Evolutionary conservation across 2,329 filamentous ascomycete species (phyloP).

Genomic region (Aspergillus carbonarius): DNA sequence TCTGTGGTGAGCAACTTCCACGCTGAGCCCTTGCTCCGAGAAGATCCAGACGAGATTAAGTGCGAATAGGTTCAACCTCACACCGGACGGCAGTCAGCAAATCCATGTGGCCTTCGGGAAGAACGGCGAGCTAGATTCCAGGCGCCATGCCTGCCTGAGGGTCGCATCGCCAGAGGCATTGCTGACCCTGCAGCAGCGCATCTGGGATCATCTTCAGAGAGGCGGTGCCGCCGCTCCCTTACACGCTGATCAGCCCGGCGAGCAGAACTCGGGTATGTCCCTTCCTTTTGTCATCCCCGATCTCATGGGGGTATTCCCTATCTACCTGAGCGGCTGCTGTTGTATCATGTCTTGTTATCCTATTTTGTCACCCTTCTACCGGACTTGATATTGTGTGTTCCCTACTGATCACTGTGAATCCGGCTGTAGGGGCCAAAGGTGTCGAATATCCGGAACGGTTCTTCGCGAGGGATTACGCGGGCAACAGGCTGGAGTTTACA

Average conservation of each 20-base stretch:
- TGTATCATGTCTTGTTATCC: not conserved
- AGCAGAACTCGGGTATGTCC: conserved; percentile 41
- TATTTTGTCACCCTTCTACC: not conserved
- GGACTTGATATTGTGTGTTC: not conserved
- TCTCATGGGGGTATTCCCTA: not conserved
- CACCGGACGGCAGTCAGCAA: conserved; percentile 52
- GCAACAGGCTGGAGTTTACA: conserved; percentile 56
- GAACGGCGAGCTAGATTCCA: conserved; percentile 40
- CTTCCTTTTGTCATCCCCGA: not conserved
- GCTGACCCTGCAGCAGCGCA: conserved; percentile 45
- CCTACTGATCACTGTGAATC: not conserved
- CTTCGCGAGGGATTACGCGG: conserved; percentile 60
- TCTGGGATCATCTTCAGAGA: conserved; percentile 53
- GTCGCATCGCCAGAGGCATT: conserved; percentile 52
- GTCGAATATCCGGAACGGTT: conserved; percentile 62
- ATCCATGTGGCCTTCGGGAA: conserved; percentile 54
- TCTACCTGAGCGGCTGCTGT: not conserved
- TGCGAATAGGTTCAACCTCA: conserved; percentile 54
- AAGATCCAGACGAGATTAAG: not conserved
- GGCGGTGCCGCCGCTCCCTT: conserved; percentile 53
- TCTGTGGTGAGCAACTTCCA: conserved; percentile 50
- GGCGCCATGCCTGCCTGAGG: conserved; percentile 61
- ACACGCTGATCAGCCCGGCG: conserved; percentile 57
- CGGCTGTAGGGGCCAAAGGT: conserved; percentile 49
- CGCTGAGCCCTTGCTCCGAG: not conserved